phyloP scores from a whole-genome alignment of 331 rosid genomes.

The Rhamnella rubrinervis region DNA sequence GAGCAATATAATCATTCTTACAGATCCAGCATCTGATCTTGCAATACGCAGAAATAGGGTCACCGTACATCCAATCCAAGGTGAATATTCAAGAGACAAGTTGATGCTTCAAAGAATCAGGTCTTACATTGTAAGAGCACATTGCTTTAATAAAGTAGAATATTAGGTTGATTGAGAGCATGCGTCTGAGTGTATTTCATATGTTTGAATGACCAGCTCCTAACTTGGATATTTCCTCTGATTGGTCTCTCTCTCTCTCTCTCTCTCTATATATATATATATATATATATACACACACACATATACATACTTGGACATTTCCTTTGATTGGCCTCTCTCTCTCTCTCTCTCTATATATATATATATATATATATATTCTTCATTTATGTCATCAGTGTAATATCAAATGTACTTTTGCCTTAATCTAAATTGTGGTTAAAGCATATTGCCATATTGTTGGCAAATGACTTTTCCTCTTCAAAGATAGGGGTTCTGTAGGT shows the following conservation, averaged over 20 bases:
- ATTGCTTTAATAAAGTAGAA: slow-evolving; percentile 36
- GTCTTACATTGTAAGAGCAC: slow-evolving; percentile 94
- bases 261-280: no score
- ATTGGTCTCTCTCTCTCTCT: not conserved
- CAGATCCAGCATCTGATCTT: slow-evolving; percentile 78
- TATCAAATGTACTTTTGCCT: no score
- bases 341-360: no score
- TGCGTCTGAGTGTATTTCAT: slow-evolving; percentile 10
- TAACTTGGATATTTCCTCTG: not conserved
- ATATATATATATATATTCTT: no score
- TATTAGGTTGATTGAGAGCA: slow-evolving; percentile 26
- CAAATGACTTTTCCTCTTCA: no score
- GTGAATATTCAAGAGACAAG: slow-evolving; percentile 93
- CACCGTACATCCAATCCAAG: slow-evolving; percentile 63
- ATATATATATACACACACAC: no score
- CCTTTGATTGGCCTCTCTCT: no score
- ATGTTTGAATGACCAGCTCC: not conserved
- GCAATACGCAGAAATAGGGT: slow-evolving; percentile 62
- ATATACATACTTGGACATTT: no score
- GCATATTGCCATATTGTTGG: no score
- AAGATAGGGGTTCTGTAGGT: not conserved
- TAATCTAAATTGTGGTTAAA: no score
- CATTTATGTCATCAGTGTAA: not conserved
- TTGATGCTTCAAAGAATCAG: slow-evolving; percentile 99
- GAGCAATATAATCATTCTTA: slow-evolving; percentile 66